Evolutionary conservation across 108 stramenopile species (phyloP), one percentile per base, ranked within the genome.

Genomic region (Nannochloropsis gaditana): DNA sequence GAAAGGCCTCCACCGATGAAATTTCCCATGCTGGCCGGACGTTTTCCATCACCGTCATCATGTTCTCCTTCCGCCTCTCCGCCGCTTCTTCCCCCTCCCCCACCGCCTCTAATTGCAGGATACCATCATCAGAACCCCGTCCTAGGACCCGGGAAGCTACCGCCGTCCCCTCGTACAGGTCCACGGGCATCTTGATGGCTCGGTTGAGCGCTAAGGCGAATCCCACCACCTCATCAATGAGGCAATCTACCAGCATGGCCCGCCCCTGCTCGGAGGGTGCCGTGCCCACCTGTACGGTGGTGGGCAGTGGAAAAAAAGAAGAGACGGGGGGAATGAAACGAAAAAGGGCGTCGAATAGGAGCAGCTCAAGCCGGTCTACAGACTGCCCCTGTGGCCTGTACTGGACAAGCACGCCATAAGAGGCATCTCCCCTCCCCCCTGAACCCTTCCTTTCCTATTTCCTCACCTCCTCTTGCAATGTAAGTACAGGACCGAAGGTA

Each of bases 11-110:
- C 15, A n/a, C 59, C 59, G 59, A 73, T 2, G 59, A 15, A 73
- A 73, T 73, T n/a, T 73, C 59, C 59, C 59, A 73, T n/a, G 59
- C 59, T n/a, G 59, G 59, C 8, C n/a, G 15, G 19, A 73, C 59
- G 59, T 73, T 73, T n/a, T 73, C 59, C 59, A 73, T 73, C 59
- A 73, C 59, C 59, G 59, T n/a, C 3, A 73, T 8, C 59, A 73
- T n/a, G 59, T 73, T n/a, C 59, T n/a, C n/a, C 3, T n/a, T 73
- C 59, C 59, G 15, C 8, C 5, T n/a, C 59, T 73, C 59, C 59
- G 2, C n/a, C 59, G 19, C 59, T 73, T 2, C 59, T n/a, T 73
- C 59, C 31, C 31, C 31, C 59, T 73, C 59, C n/a, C n/a, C 59
- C 4, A n/a, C 59, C 4, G 59, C 59, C n/a, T 73, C 59, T 2